Evolutionary conservation across 1,284 basidiomycete species (phyloP).

Genomic region (Apiotrichum mycotoxinovorans): DNA sequence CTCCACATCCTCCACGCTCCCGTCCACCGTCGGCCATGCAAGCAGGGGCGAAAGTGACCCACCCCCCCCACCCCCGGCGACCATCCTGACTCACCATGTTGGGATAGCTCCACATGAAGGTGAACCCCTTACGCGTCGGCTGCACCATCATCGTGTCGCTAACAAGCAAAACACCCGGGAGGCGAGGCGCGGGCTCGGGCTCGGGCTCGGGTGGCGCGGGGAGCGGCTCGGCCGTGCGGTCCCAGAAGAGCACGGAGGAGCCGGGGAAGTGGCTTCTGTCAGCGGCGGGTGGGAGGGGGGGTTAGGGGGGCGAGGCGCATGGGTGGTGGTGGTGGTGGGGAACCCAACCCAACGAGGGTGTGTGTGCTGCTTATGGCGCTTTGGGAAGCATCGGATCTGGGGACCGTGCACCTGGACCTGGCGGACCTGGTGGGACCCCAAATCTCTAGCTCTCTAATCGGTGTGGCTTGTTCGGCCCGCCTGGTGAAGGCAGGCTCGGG

Average conservation of each 20-base stretch:
- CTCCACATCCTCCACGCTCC: background rate
- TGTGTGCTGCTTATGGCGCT: no score
- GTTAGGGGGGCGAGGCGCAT: background rate
- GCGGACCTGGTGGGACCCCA: no score
- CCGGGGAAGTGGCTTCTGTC: constrained; percentile 44
- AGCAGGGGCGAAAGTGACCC: no score
- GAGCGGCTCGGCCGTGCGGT: constrained; percentile 37
- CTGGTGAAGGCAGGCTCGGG: no score
- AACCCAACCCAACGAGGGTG: no score
- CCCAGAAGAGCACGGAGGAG: constrained; percentile 46
- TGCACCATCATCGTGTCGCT: constrained; percentile 49
- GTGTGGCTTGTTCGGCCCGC: no score
- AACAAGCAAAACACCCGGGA: constrained; percentile 38
- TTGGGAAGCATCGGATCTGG: no score
- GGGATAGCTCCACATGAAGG: constrained; percentile 48
- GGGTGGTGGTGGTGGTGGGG: background rate
- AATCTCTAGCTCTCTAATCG: no score
- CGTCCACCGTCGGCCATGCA: no score
- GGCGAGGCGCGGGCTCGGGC: constrained; percentile 16
- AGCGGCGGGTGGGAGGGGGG: background rate
- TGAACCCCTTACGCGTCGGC: constrained; percentile 39
- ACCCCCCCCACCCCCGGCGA: background rate
- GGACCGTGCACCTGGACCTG: no score
- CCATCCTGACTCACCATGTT: constrained; percentile 37
- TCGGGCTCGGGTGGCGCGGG: constrained; percentile 6